Base-by-base conservation (phyloP, 176 grass and related monocot species). In the Oryza punctata region DNA sequence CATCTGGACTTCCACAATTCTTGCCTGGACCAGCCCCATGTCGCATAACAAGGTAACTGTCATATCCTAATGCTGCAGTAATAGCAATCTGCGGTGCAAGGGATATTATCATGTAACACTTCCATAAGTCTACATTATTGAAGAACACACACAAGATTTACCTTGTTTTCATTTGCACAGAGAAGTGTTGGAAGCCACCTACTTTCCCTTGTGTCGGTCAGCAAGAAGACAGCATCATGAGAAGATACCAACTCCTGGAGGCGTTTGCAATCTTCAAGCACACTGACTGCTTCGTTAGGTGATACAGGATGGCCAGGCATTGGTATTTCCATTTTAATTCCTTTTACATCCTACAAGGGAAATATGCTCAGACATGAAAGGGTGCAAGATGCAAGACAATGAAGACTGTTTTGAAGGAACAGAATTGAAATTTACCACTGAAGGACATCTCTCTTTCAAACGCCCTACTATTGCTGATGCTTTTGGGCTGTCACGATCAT, bases 151-250 rank as follows among this genome's bases (percentile, higher is more conserved):
- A 70, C 14, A 77, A 78, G 24, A 9, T 15, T 47, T 82, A 91
- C 96, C 91, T 98, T 98, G 72, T 95, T 98, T 87, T 86, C 81
- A 57, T 86, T 82, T 27, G 93, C 59, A 75, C 96, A 98, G 41
- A 98, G 81, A 27, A 98, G 89, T 15, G 96, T 88, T 19, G 96
- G 96, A 85, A 98, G 87, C 96, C 96, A 98, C 46, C 96, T 94
- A 78, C 96, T 98, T 86, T 98, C 96, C 87, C 96, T 88, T 24
- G 96, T 98, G 78, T 98, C 96, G 0, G 96, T 98, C 82, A 98
- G 85, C 77, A 98, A 87, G 82, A 98, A 98, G 73, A 91, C 72
- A 52, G 87, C 91, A 74, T 98, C 96, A 85, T 98, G 96, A n/a
- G 87, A 85, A 77, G 85, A 71, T 64, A 98, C 87, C 54, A 98